Evolutionary conservation across 148 eudicot genomes (phyloP).

Genomic region (Diospyros lotus): DNA sequence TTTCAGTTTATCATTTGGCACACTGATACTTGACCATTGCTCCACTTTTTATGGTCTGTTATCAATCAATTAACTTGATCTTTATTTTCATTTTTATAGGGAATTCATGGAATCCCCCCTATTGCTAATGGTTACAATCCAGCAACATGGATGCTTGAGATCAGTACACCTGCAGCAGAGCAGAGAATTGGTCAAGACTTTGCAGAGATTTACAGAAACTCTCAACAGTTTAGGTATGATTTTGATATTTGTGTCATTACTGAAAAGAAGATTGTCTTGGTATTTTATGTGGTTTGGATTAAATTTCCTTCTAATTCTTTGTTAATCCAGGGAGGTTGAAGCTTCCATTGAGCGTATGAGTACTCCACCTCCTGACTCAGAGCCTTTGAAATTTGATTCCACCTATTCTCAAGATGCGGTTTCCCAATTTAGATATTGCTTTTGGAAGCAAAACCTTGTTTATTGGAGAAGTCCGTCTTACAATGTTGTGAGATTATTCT

Average conservation of each 20-base stretch:
- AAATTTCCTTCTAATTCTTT: neutral
- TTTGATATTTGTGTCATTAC: neutral
- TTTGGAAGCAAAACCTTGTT: conserved; percentile 67
- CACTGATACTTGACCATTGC: neutral
- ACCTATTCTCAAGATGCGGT: conserved; percentile 48
- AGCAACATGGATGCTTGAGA: conserved; percentile 98
- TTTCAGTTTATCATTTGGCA: neutral
- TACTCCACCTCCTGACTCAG: conserved; percentile 52
- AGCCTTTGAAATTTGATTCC: conserved; percentile 48
- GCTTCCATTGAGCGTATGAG: conserved; percentile 45
- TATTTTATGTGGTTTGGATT: neutral
- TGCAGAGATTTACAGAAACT: conserved; percentile 54
- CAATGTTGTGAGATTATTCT: conserved; percentile 74
- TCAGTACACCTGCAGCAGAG: conserved; percentile 74
- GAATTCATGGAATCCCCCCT: conserved; percentile 57
- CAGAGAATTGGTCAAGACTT: conserved; percentile 63
- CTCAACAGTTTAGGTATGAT: conserved; percentile 62
- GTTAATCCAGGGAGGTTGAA: conserved; percentile 56
- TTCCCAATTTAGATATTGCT: conserved; percentile 61
- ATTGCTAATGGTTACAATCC: conserved; percentile 77
- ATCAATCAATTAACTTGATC: neutral
- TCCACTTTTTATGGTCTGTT: neutral
- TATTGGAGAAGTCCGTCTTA: conserved; percentile 90
- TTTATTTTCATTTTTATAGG: conserved; percentile 25
- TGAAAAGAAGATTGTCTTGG: neutral